Base-by-base conservation (phyloP, 495 filamentous ascomycete genomes). In the Astrothelium macrocarpum region DNA sequence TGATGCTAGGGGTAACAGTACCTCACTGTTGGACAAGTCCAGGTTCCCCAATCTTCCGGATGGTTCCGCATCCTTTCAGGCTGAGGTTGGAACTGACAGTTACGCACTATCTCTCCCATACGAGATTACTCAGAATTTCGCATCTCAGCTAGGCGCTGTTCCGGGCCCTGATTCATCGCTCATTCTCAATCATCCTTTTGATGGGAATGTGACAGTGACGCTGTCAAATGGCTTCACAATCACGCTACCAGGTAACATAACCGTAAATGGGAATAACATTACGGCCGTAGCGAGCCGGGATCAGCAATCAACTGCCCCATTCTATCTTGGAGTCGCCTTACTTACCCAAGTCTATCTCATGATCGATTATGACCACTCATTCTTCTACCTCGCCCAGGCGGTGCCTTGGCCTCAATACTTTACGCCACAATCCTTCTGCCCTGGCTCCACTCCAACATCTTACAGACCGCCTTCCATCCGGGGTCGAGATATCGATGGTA, bases 331-430 rank as follows among this genome's bases (percentile, higher is more conserved):
- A 31, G 39, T 65, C 62, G 67, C 72, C 16, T 73, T 65, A 59
- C 71, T 74, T 32, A 45, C 36, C 36, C 71, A 74, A 63, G 69
- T 71, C 39, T 74, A 74, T 64, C 69, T 74, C 46, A 74, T 74
- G 72, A 63, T 67, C 42, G 70, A 73, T 64, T 74, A 62, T 64
- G 72, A 74, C 39, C 20, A 62, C 0, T 64, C 67, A 56, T 20
- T 31, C 32, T 74, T 74, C 68, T 70, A 69, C 60, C 71, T 74
- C 64, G 72, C 72, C 1, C 61, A 64, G 26, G 72, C 70, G 28
- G 49, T 73, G n/a, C 58, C 60, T 36, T 64, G 67, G 29, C 65
- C 70, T 45, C 65, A 66, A 43, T 64, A 61, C 45, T 68, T 71
- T 60, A 72, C 70, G 66, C 72, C 72, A 14, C 12, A 31, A 3